These are phyloP conservation scores for Meripilus lineatus DNA, from an alignment of 1,284 basidiomycete genomes.

Conservation along the genomic window DNA sequence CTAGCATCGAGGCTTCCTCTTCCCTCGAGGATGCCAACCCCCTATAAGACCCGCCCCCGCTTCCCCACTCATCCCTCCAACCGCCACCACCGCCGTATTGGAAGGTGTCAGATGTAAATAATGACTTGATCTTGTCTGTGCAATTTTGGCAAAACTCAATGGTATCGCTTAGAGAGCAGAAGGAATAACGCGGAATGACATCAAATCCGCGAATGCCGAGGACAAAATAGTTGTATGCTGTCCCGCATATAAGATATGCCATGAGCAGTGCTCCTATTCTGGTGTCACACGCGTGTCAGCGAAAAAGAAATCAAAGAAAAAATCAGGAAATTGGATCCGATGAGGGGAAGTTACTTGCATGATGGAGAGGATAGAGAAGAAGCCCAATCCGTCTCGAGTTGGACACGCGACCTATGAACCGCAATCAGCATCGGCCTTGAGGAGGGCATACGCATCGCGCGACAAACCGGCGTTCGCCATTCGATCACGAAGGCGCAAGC, in stretches of 20 bases:
- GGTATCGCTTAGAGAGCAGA: constrained; percentile 31
- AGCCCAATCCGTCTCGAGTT: constrained; percentile 44
- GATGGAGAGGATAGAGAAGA: constrained; percentile 47
- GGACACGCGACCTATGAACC: constrained; percentile 57
- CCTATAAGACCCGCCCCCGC: constrained; percentile 21
- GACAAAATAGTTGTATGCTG: constrained; percentile 65
- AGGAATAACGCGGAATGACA: constrained; percentile 62
- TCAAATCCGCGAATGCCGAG: constrained; percentile 58
- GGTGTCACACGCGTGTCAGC: constrained; percentile 9
- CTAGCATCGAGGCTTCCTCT: constrained; percentile 28
- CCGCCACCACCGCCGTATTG: constrained; percentile 17
- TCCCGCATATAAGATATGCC: constrained; percentile 54
- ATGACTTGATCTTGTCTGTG: constrained; percentile 20
- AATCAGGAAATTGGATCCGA: constrained; percentile 14
- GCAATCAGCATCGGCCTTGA: background rate
- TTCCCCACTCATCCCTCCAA: constrained; percentile 15
- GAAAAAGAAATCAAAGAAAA: too few species aligned
- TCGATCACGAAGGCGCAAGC: constrained; percentile 69
- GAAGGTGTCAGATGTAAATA: constrained; percentile 16
- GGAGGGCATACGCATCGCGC: constrained; percentile 5
- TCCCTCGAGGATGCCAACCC: constrained; percentile 27
- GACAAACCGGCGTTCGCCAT: constrained; percentile 64
- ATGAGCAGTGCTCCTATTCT: constrained; percentile 52
- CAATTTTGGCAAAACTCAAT: constrained; percentile 22
- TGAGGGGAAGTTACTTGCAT: constrained; percentile 35